Conservation (phyloP, 495 filamentous ascomycete species). For the Talaromyces thailandensis region DNA sequence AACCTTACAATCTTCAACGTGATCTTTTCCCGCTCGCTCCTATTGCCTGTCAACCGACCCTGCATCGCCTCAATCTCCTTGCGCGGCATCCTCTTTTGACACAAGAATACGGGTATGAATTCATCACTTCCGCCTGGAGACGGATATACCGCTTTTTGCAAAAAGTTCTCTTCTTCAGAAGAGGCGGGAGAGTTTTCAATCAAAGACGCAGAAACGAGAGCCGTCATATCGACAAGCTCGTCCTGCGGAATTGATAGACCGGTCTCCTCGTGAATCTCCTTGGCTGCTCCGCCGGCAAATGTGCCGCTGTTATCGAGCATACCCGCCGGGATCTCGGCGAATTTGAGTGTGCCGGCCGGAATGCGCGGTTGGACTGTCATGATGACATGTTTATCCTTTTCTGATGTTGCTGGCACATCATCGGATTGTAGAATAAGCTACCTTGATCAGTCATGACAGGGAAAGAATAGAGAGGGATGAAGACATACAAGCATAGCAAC, state of each 20-base stretch:
- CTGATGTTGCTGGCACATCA: conserved; percentile 34
- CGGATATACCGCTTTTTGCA: conserved; percentile 63
- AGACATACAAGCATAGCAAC: conserved; percentile 66
- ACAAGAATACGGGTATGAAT: conserved; percentile 69
- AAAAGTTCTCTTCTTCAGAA: conserved; percentile 28
- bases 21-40: conserved; percentile 77
- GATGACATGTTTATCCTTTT: conserved; percentile 56
- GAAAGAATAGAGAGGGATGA: neutral
- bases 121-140: conserved; percentile 80
- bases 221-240: conserved; percentile 63
- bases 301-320: conserved; percentile 76
- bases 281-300: conserved; percentile 70
- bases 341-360: conserved; percentile 63
- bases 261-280: conserved; percentile 77
- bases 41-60: conserved; percentile 68
- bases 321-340: conserved; percentile 78
- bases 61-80: conserved; percentile 57
- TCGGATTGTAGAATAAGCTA: conserved; percentile 63
- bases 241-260: conserved; percentile 48
- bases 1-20: conserved; percentile 64
- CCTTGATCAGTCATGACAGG: neutral
- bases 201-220: conserved; percentile 35
- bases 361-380: conserved; percentile 79
- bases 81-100: conserved; percentile 58
- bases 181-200: neutral